Evolutionary conservation across 371 early-diverging fungal species (phyloP), one percentile per base, ranked within the genome.

Genomic region (Mortierella sp.): DNA sequence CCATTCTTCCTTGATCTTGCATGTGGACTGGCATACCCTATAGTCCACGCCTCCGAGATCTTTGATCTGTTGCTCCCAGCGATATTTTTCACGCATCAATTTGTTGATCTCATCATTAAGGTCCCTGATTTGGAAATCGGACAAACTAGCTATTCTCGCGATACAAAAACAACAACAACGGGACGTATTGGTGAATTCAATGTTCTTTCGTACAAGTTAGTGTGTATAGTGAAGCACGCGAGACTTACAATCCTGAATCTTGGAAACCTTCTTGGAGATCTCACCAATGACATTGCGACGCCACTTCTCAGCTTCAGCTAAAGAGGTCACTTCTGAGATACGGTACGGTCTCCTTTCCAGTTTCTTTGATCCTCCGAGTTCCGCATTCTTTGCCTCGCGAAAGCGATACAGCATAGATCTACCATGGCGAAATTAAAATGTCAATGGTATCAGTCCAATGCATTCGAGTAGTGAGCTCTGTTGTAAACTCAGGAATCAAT

Each of bases 91-190:
- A 47, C 97, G 89, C 83, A 98, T 87, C 52, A 94, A 84, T 84
- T 95, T 96, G 86, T 98, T 98, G 87, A 98, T 97, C 43, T 94
- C 94, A 81, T 98, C 99, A 84, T 98, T 98, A 66, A 97, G 83
- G 77, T 98, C 98, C 52, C 98, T 90, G 63, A 98, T 91, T 83
- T 97, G 96, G 69, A 91, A 92, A 67, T 97, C 98, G 38, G 94
- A 92, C 63, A 98, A 78, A 45, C 92, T 88, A 43, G 89, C 95
- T 95, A 83, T 36, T 36, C 36, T 36, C 36, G 36, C 36, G 7
- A 36, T 36, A 36, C 36, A 36, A 36, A 36, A 28, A 28, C 28
- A 28, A 28, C 28, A 28, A 19, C 16, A 48, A 60, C 13, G 47
- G 11, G 10, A 10, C 10, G 15, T 43, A 15, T 10, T 43, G 43